These are phyloP conservation scores for Pestalotiopsis sp. DNA, from an alignment of 2,329 filamentous ascomycete genomes.

Conservation along the genomic window DNA sequence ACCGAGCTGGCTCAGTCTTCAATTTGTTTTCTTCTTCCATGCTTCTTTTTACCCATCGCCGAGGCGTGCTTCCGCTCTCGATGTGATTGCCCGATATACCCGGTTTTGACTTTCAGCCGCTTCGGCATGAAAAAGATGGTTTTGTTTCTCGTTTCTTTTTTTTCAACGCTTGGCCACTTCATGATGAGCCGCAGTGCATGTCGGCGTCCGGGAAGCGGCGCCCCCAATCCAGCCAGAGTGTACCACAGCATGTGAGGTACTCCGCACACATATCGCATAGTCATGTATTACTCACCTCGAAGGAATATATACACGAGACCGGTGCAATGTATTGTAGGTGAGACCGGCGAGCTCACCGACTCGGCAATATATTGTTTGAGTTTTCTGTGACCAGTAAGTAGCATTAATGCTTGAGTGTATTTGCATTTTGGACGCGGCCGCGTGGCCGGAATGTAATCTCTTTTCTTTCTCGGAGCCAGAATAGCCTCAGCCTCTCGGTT, in stretches of 20 bases:
- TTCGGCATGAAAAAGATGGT: neutral
- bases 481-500: neutral
- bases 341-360: conserved; percentile 2
- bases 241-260: neutral
- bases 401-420: neutral
- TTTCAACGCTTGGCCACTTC: neutral
- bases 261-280: neutral
- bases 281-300: neutral
- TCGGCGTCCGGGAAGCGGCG: neutral
- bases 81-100: neutral
- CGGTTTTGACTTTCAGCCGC: conserved; percentile 4
- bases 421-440: neutral
- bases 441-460: neutral
- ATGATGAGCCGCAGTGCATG: neutral
- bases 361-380: neutral
- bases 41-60: neutral
- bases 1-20: neutral
- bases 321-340: neutral
- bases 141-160: neutral
- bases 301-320: neutral
- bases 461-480: neutral
- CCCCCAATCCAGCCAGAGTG: neutral
- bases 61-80: no score
- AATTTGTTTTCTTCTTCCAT: neutral
- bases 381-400: neutral